Evolutionary conservation across 2,329 filamentous ascomycete species (phyloP).

Genomic region (Aspergillus novofumigatus): DNA sequence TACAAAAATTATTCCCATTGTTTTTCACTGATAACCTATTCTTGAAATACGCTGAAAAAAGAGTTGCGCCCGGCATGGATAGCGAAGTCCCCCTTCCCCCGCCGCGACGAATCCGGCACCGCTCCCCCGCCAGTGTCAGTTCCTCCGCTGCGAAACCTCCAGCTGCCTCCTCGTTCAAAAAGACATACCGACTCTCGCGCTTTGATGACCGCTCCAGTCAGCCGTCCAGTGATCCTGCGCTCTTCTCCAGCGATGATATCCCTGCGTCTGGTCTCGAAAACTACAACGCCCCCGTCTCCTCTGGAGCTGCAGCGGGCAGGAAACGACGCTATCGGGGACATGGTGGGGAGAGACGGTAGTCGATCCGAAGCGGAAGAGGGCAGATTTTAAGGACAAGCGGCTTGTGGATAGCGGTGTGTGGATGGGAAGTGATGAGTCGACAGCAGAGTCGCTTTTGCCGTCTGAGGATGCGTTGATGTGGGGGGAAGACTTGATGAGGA

Average conservation of each 20-base stretch:
- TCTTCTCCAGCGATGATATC: conserved; percentile 47
- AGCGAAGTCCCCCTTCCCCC: conserved; percentile 38
- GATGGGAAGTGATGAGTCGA: conserved; percentile 45
- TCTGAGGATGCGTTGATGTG: conserved; percentile 34
- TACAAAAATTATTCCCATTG: not conserved
- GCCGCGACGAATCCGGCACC: conserved; percentile 32
- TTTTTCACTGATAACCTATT: not conserved
- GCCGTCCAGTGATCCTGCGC: conserved; percentile 42
- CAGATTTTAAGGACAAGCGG: conserved; percentile 42
- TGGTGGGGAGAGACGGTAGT: conserved; percentile 42
- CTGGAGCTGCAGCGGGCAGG: conserved; percentile 18
- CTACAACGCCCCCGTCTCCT: conserved; percentile 28
- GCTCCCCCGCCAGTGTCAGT: conserved; percentile 24
- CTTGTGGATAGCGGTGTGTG: conserved; percentile 46
- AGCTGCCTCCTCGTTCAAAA: conserved; percentile 18
- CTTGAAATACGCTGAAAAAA: not conserved
- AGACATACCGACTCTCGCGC: conserved; percentile 25
- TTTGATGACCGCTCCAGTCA: conserved; percentile 36
- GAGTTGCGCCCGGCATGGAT: conserved; percentile 27
- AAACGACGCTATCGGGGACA: conserved; percentile 42
- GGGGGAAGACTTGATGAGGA: conserved; percentile 36
- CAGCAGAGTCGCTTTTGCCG: conserved; percentile 27
- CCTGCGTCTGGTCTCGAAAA: conserved; percentile 44
- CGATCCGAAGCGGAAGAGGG: conserved; percentile 36
- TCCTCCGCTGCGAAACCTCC: conserved; percentile 1